Percentiles rank a stretch among this genome's conserved stretches.
Evolutionary conservation across 768 basidiomycete species (phyloP).

Genomic region (Lactifluus volemus): DNA sequence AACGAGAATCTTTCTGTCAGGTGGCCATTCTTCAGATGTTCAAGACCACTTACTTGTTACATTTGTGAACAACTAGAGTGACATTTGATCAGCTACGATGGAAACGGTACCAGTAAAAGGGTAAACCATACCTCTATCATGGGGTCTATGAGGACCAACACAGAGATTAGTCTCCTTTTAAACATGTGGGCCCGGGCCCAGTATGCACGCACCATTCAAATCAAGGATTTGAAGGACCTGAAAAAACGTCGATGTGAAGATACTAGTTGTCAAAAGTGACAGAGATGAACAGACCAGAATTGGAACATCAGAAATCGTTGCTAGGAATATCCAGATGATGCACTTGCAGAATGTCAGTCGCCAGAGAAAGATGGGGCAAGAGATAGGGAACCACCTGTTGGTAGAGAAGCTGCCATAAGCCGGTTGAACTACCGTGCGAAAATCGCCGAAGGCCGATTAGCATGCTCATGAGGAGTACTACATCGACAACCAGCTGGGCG

Average conservation of each 20-base stretch:
- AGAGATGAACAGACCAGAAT: background rate
- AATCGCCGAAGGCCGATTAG: background rate
- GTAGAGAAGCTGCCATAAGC: background rate
- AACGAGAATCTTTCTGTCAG: background rate
- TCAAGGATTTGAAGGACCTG: constrained; percentile 4
- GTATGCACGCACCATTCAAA: constrained; percentile 2
- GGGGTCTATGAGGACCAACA: background rate
- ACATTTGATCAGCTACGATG: background rate
- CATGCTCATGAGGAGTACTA: background rate
- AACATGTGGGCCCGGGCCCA: too few relatives aligned
- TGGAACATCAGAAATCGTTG: background rate
- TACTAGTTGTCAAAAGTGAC: background rate
- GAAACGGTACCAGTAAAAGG: background rate
- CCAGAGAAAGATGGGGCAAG: background rate
- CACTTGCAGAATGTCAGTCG: background rate
- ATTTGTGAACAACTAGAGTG: too few relatives aligned
- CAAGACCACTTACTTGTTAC: background rate
- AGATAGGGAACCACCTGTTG: background rate
- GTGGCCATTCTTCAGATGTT: background rate
- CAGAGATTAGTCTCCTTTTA: too few relatives aligned
- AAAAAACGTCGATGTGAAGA: background rate
- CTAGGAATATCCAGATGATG: background rate
- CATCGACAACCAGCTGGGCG: background rate
- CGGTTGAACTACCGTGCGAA: background rate
- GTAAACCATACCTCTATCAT: background rate